Percentiles rank a stretch among this genome's conserved stretches.
Evolutionary conservation across 140 eudicot species (phyloP).

Genomic region (Stevia rebaudiana): DNA sequence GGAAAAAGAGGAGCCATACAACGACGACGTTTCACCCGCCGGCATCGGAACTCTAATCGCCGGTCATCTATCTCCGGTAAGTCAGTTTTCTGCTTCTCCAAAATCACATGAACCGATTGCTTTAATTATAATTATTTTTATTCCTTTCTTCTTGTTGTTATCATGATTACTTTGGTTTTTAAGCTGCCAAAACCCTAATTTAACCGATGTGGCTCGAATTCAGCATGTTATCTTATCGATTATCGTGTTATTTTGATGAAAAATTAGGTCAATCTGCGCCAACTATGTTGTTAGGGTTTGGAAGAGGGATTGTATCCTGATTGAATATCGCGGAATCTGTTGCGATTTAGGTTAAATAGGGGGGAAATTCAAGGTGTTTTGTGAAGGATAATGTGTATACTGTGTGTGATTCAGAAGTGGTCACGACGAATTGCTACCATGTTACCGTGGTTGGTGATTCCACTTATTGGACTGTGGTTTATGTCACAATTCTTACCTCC

Average conservation of each 20-base stretch:
- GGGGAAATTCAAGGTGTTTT: conserved; percentile 35
- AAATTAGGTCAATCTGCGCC: conserved; percentile 33
- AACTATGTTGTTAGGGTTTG: conserved; percentile 50
- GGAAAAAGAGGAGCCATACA: conserved; percentile 3
- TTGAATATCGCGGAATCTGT: not conserved
- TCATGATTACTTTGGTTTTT: conserved; percentile 9
- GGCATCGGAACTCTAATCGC: conserved; percentile 19
- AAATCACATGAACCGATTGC: conserved; percentile 5
- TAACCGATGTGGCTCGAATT: conserved; percentile 2
- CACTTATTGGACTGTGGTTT: conserved; percentile 80
- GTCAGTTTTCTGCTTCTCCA: not conserved
- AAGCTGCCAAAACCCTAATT: conserved; percentile 30
- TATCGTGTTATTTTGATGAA: conserved; percentile 11
- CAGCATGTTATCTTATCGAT: conserved; percentile 6
- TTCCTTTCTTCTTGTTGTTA: conserved; percentile 17
- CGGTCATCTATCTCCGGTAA: conserved; percentile 23
- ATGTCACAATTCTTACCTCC: conserved; percentile 79
- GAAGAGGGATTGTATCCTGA: conserved; percentile 24
- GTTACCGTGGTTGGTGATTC: conserved; percentile 90
- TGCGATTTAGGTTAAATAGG: conserved; percentile 7
- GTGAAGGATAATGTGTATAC: conserved; percentile 84
- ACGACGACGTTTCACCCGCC: conserved; percentile 25
- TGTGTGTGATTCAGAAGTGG: conserved; percentile 86
- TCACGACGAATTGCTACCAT: conserved; percentile 83
- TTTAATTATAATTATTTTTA: not conserved